phyloP scores from a whole-genome alignment of 805 yeast species.

The Saturnispora serradocipensis region DNA sequence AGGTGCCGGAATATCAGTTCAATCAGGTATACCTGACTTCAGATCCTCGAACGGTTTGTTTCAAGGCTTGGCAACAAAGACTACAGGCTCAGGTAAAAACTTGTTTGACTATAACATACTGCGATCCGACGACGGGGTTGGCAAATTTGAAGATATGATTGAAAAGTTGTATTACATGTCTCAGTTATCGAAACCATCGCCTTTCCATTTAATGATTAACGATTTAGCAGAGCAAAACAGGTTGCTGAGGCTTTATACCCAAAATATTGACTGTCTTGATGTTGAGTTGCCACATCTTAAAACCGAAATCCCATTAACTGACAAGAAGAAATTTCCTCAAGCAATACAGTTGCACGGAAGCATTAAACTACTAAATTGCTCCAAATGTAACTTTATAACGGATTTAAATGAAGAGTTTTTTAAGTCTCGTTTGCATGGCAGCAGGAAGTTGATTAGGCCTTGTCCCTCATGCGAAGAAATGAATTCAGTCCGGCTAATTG shows the following conservation, averaged over 20 bases:
- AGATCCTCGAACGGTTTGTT: constrained; percentile 75
- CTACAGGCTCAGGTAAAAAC: constrained; percentile 41
- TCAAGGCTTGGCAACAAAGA: constrained; percentile 35
- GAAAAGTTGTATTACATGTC: constrained; percentile 50
- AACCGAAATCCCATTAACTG: constrained; percentile 41
- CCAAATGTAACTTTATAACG: constrained; percentile 58
- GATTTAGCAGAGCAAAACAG: constrained; percentile 52
- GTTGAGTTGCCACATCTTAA: constrained; percentile 40
- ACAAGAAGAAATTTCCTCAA: constrained; percentile 32
- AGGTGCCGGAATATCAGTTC: constrained; percentile 89
- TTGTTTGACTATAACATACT: constrained; percentile 76
- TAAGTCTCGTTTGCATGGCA: constrained; percentile 14
- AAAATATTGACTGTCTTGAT: constrained; percentile 80
- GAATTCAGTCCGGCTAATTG: constrained; percentile 44
- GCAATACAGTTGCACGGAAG: constrained; percentile 84
- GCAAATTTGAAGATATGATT: constrained; percentile 67
- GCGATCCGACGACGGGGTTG: constrained; percentile 48
- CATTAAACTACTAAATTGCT: constrained; percentile 60
- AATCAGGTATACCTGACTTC: constrained; percentile 77
- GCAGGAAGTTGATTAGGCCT: constrained; percentile 32
- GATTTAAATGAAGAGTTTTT: constrained; percentile 47
- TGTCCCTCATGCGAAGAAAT: constrained; percentile 61
- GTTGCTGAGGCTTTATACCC: constrained; percentile 70
- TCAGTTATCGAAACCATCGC: constrained; percentile 52
- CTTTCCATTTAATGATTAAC: constrained; percentile 61